Percentiles rank a stretch among this genome's conserved stretches.
Conservation (phyloP, 306 rosid species). For the Acacia acuminata region DNA sequence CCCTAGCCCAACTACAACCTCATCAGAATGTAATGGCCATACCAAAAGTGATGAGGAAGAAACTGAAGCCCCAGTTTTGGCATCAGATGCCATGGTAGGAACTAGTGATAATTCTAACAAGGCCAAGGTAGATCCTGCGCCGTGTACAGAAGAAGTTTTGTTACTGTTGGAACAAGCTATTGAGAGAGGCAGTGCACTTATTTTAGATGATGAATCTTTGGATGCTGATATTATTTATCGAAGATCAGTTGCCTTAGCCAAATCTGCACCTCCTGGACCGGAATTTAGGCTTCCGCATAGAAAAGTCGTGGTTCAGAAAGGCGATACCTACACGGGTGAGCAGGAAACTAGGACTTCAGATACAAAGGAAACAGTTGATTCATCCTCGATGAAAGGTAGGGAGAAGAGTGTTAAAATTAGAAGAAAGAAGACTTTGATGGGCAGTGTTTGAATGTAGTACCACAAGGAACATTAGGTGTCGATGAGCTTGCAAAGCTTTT, state of each 20-base stretch:
- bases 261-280: slow-evolving; percentile 74
- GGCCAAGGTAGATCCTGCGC: slow-evolving; percentile 33
- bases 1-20: slow-evolving; percentile 13
- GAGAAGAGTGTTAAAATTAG: slow-evolving; percentile 50
- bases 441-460: slow-evolving; percentile 51
- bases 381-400: slow-evolving; percentile 32
- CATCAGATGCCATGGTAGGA: slow-evolving; percentile 22
- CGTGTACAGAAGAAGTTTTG: slow-evolving; percentile 49
- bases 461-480: slow-evolving; percentile 70
- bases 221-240: slow-evolving; percentile 69
- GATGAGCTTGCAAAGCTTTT: slow-evolving; percentile 79
- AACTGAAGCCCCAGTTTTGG: slow-evolving; percentile 15
- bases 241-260: slow-evolving; percentile 60
- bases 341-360: slow-evolving; percentile 35
- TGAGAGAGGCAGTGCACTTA: slow-evolving; percentile 67
- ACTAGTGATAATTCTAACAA: slow-evolving; percentile 20
- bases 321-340: slow-evolving; percentile 29
- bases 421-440: slow-evolving; percentile 53
- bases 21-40: slow-evolving; percentile 8
- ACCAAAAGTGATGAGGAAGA: slow-evolving; percentile 17
- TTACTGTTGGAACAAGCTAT: slow-evolving; percentile 69
- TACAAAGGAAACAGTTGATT: slow-evolving; percentile 29
- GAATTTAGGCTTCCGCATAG: slow-evolving; percentile 48
- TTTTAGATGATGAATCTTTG: slow-evolving; percentile 54
- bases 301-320: slow-evolving; percentile 32